Evolutionary conservation across 345 rosid species (phyloP).

Genomic region (Schrenkiella parvula): DNA sequence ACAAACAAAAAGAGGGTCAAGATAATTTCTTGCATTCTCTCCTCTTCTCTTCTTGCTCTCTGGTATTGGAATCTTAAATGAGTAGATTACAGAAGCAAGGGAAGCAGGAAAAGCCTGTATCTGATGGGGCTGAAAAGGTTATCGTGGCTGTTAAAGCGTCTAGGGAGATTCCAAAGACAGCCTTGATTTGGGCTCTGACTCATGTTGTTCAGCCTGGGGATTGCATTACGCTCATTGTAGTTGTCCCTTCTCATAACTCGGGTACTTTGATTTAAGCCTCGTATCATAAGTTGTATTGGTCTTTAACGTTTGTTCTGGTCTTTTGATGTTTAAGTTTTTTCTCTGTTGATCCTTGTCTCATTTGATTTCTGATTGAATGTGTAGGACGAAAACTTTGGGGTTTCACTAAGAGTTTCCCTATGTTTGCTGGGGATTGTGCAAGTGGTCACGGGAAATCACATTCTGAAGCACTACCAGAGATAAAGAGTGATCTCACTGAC

Average conservation of each 20-base stretch:
- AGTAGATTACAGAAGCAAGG: conserved; percentile 57
- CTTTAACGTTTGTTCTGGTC: not conserved
- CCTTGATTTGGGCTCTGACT: conserved; percentile 97
- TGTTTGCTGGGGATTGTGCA: conserved; percentile 97
- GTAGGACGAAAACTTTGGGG: conserved; percentile 88
- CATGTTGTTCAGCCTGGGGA: conserved; percentile 98
- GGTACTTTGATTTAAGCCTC: conserved; percentile 39
- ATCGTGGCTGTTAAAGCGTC: conserved; percentile 97
- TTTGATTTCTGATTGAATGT: conserved; percentile 10
- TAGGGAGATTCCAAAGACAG: conserved; percentile 89
- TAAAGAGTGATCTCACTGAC: conserved; percentile 76
- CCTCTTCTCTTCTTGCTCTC: not conserved
- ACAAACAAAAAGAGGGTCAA: conserved; percentile 5
- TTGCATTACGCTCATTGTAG: conserved; percentile 88
- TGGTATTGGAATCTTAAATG: conserved; percentile 40
- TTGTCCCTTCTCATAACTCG: conserved; percentile 74
- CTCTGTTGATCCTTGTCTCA: not conserved
- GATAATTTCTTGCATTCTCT: conserved; percentile 3
- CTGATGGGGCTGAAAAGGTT: conserved; percentile 72
- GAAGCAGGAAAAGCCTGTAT: conserved; percentile 47
- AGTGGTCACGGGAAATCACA: conserved; percentile 68
- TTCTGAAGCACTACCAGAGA: conserved; percentile 69
- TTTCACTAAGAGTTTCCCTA: conserved; percentile 89
- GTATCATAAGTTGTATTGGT: not conserved
- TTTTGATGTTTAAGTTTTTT: not conserved